Conservation (phyloP, 768 basidiomycete genomes). For the Flagelloscypha sp. region DNA sequence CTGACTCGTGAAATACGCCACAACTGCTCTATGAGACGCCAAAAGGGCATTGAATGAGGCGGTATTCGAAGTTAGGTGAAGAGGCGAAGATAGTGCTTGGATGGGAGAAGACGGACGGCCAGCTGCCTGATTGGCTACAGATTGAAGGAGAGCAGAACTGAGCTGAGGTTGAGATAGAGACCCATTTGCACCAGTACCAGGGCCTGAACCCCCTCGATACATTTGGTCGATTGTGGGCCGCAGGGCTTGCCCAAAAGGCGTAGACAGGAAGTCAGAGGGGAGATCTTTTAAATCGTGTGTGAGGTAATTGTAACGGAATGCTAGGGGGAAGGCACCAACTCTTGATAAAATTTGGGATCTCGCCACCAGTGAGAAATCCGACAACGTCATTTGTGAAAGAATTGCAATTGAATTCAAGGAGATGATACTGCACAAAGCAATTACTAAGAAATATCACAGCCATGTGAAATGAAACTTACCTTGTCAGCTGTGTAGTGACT, state of each 20-base stretch:
- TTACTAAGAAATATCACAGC: background rate
- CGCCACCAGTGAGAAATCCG: slow-evolving; percentile 78
- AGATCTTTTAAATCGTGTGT: slow-evolving; percentile 38
- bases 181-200: slow-evolving; percentile 30
- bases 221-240: slow-evolving; percentile 88
- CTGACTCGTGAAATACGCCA: slow-evolving; percentile 75
- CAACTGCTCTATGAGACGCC: slow-evolving; percentile 56
- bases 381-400: slow-evolving; percentile 86
- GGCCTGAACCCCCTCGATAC: slow-evolving; percentile 58
- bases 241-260: slow-evolving; percentile 78
- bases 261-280: slow-evolving; percentile 79
- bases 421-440: slow-evolving; percentile 53
- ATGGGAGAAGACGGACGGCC: slow-evolving; percentile 22
- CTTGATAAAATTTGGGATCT: slow-evolving; percentile 76
- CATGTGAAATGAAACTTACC: slow-evolving; percentile 31
- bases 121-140: slow-evolving; percentile 46
- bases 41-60: slow-evolving; percentile 65
- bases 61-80: slow-evolving; percentile 68
- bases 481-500: slow-evolving; percentile 86
- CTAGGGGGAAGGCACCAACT: slow-evolving; percentile 35
- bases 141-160: slow-evolving; percentile 46
- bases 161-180: slow-evolving; percentile 34
- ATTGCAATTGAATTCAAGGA: slow-evolving; percentile 95
- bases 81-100: slow-evolving; percentile 46
- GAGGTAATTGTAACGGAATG: background rate